These are phyloP conservation scores for Fusarium pseudocircinatum DNA, from an alignment of 2,329 filamentous ascomycete species.

Conservation along the genomic window DNA sequence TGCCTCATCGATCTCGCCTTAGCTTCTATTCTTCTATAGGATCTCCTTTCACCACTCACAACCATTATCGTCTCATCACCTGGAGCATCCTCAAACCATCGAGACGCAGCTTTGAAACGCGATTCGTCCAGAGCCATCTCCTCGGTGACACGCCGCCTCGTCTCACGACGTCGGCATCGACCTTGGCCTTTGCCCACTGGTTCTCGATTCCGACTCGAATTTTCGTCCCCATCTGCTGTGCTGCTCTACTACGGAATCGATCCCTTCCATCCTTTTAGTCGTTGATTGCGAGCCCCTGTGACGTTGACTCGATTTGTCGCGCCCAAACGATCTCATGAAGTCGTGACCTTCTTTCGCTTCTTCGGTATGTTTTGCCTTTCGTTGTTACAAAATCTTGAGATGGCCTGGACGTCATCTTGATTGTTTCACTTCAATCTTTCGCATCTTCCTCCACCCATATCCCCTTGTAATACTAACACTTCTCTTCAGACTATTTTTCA, in stretches of 20 bases:
- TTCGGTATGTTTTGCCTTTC: slow-evolving; percentile 21
- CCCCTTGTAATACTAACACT: slow-evolving; percentile 30
- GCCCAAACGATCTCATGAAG: slow-evolving; percentile 16
- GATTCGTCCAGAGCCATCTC: slow-evolving; percentile 31
- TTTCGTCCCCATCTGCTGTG: slow-evolving; percentile 28
- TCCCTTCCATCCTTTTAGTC: slow-evolving; percentile 20
- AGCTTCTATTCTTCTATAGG: slow-evolving; percentile 1
- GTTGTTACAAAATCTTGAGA: slow-evolving; percentile 4
- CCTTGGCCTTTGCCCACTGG: slow-evolving; percentile 19
- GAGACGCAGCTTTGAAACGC: slow-evolving; percentile 43
- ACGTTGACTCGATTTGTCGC: slow-evolving; percentile 4
- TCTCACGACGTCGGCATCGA: background rate
- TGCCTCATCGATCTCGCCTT: slow-evolving; percentile 23
- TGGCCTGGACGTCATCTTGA: slow-evolving; percentile 22
- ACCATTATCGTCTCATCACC: slow-evolving; percentile 22
- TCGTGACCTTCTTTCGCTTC: slow-evolving; percentile 9
- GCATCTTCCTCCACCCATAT: background rate
- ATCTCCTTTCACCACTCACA: slow-evolving; percentile 4
- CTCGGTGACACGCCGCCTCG: slow-evolving; percentile 30
- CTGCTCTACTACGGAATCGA: slow-evolving; percentile 15
- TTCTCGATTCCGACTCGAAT: slow-evolving; percentile 11
- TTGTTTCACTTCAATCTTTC: slow-evolving; percentile 32
- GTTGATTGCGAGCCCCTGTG: slow-evolving; percentile 35
- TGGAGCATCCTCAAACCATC: slow-evolving; percentile 33
- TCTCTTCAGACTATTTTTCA: slow-evolving; percentile 30